phyloP scores from a whole-genome alignment of 1,284 basidiomycete genomes.

The Retiboletus flavoniger region DNA sequence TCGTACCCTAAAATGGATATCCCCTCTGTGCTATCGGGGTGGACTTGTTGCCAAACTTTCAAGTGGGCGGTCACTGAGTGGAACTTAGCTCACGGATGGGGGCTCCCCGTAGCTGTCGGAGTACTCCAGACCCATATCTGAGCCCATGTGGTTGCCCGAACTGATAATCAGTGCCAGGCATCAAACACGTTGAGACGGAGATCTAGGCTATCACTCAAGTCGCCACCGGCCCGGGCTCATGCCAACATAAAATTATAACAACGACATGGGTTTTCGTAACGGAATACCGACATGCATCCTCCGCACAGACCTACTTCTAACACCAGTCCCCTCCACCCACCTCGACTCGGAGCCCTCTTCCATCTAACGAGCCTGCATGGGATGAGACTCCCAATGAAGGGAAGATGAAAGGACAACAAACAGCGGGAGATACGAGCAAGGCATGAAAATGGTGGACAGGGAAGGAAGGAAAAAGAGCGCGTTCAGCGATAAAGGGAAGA shows the following conservation, averaged over 20 bases:
- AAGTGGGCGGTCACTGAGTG: too few species aligned
- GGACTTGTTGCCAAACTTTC: too few species aligned
- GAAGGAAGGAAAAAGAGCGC: conserved; percentile 22
- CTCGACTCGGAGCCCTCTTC: conserved; percentile 63
- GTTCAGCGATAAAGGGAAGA: conserved; percentile 22
- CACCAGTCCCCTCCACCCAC: conserved; percentile 16
- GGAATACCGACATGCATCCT: conserved; percentile 5
- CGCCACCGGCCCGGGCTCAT: neutral
- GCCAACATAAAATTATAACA: neutral
- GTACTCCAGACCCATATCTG: neutral
- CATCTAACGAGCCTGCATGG: conserved; percentile 56
- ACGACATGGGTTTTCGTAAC: neutral
- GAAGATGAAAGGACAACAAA: conserved; percentile 65
- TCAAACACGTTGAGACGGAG: too few species aligned
- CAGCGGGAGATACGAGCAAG: conserved; percentile 25
- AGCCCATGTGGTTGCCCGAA: too few species aligned
- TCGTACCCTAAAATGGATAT: neutral
- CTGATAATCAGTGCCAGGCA: too few species aligned
- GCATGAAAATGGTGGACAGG: conserved; percentile 29
- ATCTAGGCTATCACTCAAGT: too few species aligned
- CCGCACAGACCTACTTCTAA: neutral
- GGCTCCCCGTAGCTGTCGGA: neutral
- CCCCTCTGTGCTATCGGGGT: neutral
- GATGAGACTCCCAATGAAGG: conserved; percentile 42
- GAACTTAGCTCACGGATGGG: too few species aligned